phyloP scores from a whole-genome alignment of 495 filamentous ascomycete species.

The Aspergillus hancockii region DNA sequence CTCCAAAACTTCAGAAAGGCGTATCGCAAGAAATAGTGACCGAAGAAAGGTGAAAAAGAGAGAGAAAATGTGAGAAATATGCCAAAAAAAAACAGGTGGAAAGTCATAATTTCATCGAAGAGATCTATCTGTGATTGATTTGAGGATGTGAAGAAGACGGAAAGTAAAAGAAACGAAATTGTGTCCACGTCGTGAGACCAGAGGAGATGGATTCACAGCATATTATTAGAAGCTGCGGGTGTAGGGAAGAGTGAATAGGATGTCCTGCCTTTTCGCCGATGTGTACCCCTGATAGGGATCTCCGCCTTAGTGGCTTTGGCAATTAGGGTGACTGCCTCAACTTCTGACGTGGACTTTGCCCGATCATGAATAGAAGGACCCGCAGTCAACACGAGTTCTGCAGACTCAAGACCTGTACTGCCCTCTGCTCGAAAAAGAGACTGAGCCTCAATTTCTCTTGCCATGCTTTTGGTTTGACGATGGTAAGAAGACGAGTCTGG shows the following conservation, averaged over 20 bases:
- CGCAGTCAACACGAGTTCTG: conserved; percentile 17
- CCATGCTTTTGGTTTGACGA: conserved; percentile 45
- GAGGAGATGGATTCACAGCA: conserved; percentile 1
- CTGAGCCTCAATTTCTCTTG: conserved; percentile 31
- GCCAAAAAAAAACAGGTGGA: conserved; percentile 9
- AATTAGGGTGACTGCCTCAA: conserved; percentile 20
- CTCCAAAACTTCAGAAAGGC: conserved; percentile 4
- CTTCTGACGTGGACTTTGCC: conserved; percentile 39
- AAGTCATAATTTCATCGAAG: conserved; percentile 27
- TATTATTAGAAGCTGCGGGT: conserved; percentile 16
- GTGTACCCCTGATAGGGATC: conserved; percentile 9
- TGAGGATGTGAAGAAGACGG: conserved; percentile 4
- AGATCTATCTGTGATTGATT: conserved; percentile 16
- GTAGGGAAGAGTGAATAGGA: conserved; percentile 51
- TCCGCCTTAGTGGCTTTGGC: conserved; percentile 13
- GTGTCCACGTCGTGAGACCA: not conserved
- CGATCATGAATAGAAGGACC: conserved; percentile 33
- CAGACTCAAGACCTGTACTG: conserved; percentile 27
- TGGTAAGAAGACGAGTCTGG: conserved; percentile 38
- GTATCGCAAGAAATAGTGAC: conserved; percentile 14
- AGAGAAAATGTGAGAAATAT: conserved; percentile 1
- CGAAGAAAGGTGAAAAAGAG: conserved; percentile 10
- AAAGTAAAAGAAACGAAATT: conserved; percentile 12
- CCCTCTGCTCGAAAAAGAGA: conserved; percentile 30
- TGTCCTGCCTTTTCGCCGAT: conserved; percentile 32